Evolutionary conservation across 1,139 yeast genomes (phyloP).

Genomic region (Geotrichum aggregatum): DNA sequence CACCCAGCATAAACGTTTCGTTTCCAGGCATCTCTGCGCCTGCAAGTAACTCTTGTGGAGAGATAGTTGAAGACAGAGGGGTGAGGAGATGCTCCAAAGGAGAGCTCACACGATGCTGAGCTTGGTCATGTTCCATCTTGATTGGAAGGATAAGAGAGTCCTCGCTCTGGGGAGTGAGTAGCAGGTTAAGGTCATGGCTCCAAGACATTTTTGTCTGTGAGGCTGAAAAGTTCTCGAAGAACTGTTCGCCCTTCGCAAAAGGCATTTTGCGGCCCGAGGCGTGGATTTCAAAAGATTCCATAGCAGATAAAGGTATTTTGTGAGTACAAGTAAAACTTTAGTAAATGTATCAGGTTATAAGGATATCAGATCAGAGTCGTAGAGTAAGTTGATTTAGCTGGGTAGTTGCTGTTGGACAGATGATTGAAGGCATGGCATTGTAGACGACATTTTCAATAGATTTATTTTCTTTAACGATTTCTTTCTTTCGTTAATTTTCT

Average conservation of each 20-base stretch:
- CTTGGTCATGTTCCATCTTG: slow-evolving; percentile 2
- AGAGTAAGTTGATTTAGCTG: not conserved
- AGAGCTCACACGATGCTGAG: not conserved
- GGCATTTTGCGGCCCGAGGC: slow-evolving; percentile 4
- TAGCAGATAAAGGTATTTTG: not conserved
- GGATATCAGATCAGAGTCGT: too few relatives aligned
- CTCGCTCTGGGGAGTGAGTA: slow-evolving; percentile 17
- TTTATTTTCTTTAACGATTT: slow-evolving; percentile 4
- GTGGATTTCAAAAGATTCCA: not conserved
- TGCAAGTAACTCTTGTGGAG: slow-evolving; percentile 36
- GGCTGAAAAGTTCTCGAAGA: slow-evolving; percentile 16
- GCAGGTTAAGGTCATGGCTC: slow-evolving; percentile 9
- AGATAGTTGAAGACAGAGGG: slow-evolving; percentile 32
- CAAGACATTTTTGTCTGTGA: slow-evolving; percentile 6
- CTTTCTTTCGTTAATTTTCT: not conserved
- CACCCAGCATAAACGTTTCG: slow-evolving; percentile 21
- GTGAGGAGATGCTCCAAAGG: slow-evolving; percentile 17
- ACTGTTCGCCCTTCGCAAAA: slow-evolving; percentile 14
- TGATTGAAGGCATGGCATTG: not conserved
- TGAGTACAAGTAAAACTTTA: not conserved
- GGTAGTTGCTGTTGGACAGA: slow-evolving; percentile 6
- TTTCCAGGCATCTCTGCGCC: slow-evolving; percentile 19
- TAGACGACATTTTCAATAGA: slow-evolving; percentile 6
- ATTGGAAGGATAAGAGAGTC: slow-evolving; percentile 10
- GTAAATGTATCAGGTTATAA: not conserved